A percentile compares a stretch with the other conserved stretches of the same genome.
Conservation (phyloP, 2,329 filamentous ascomycete species). For the Fusarium sarcochroum region DNA sequence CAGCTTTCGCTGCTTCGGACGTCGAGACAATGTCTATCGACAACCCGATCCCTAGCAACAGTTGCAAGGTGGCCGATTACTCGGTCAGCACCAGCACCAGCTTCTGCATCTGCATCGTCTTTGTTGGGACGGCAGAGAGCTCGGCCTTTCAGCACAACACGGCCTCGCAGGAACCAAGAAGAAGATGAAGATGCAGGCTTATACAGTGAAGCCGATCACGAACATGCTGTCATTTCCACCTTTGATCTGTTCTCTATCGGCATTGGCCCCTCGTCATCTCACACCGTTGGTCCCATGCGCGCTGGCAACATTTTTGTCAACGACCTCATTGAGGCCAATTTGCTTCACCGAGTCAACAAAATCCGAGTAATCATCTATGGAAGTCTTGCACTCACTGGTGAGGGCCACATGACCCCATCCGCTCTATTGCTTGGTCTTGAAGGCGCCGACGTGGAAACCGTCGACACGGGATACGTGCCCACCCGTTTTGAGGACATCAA, state of each 20-base stretch:
- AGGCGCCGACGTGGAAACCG: constrained; percentile 63
- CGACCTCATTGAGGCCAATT: constrained; percentile 61
- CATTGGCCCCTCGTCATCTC: constrained; percentile 66
- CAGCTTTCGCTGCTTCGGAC: constrained; percentile 39
- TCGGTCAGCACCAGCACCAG: constrained; percentile 11
- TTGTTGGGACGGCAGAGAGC: constrained; percentile 5
- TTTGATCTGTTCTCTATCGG: constrained; percentile 67
- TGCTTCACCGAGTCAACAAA: constrained; percentile 61
- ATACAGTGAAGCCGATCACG: constrained; percentile 64
- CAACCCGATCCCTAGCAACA: constrained; percentile 28
- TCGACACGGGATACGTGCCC: constrained; percentile 64
- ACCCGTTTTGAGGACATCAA: constrained; percentile 63
- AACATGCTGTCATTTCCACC: constrained; percentile 66
- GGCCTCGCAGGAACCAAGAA: constrained; percentile 6
- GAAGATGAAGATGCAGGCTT: constrained; percentile 52
- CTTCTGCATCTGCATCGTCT: not conserved
- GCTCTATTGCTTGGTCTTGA: constrained; percentile 65
- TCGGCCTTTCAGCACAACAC: constrained; percentile 33
- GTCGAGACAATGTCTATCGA: constrained; percentile 32
- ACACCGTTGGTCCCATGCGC: constrained; percentile 67
- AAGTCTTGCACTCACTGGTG: constrained; percentile 64
- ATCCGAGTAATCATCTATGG: constrained; percentile 65
- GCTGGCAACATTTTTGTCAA: constrained; percentile 66
- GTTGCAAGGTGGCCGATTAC: constrained; percentile 27
- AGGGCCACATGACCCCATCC: constrained; percentile 67